These are phyloP conservation scores for Tetrahymena elliotti DNA, from an alignment of 73 alveolate species.

Conservation along the genomic window DNA sequence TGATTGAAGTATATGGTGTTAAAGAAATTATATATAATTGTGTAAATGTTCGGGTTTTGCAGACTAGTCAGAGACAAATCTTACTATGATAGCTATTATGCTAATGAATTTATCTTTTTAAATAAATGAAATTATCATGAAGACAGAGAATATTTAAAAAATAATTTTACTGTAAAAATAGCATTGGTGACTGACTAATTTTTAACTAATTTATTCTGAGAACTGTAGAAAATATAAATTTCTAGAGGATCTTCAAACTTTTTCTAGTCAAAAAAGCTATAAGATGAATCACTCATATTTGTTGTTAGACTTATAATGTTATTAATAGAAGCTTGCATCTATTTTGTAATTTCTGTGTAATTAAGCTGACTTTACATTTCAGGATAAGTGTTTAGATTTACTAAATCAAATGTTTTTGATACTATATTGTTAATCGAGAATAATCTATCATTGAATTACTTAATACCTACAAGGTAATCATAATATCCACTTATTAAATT, in stretches of 20 bases:
- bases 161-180: not conserved
- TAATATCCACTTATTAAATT: not conserved
- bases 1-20: not conserved
- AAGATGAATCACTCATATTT: not conserved
- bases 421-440: not conserved
- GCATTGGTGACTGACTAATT: not conserved
- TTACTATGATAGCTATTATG: not conserved
- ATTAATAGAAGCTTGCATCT: not conserved
- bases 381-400: not conserved
- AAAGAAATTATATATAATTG: not conserved
- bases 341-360: not conserved
- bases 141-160: too few species aligned
- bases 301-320: not conserved
- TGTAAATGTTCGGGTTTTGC: not conserved
- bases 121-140: not conserved
- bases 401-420: not conserved
- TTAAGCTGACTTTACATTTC: not conserved
- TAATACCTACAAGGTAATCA: not conserved
- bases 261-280: not conserved
- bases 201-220: not conserved
- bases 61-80: not conserved
- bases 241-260: not conserved
- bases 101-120: not conserved
- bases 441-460: not conserved
- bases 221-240: not conserved